Evolutionary conservation across 768 basidiomycete species (phyloP).

Genomic region (Macrolepiota fuliginosa): DNA sequence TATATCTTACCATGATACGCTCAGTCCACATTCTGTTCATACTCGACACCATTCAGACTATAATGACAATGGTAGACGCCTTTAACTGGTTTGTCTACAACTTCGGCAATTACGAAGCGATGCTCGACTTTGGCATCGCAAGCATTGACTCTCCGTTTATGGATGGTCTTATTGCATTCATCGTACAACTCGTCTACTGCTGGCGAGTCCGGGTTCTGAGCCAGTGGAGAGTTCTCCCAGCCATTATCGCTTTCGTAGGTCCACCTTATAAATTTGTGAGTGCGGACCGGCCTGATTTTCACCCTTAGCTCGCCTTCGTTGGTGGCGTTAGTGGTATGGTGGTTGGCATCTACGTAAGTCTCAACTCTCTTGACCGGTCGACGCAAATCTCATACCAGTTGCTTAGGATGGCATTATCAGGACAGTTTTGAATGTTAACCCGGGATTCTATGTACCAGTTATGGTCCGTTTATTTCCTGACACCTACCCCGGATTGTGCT

Average conservation of each 20-base stretch:
- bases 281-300: not conserved
- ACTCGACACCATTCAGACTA: conserved; percentile 4
- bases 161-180: conserved; percentile 5
- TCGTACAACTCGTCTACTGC: conserved; percentile 4
- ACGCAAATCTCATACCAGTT: not conserved
- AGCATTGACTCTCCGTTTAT: conserved; percentile 2
- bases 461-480: not conserved
- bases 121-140: not conserved
- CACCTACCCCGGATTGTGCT: not conserved
- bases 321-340: not conserved
- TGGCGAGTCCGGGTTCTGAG: conserved; percentile 4
- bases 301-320: not conserved
- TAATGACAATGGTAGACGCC: conserved; percentile 7
- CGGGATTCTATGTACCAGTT: not conserved
- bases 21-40: conserved; percentile 8
- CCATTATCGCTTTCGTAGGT: not conserved
- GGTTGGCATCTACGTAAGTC: conserved; percentile 1
- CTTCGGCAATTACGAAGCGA: not conserved
- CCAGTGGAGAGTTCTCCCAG: not conserved
- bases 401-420: not conserved
- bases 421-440: not conserved
- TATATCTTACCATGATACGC: not conserved
- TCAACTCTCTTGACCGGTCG: not conserved
- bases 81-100: conserved; percentile 6
- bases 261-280: not conserved